Evolutionary conservation across 768 basidiomycete genomes (phyloP).

Genomic region (Cystofilobasidium capitatum): DNA sequence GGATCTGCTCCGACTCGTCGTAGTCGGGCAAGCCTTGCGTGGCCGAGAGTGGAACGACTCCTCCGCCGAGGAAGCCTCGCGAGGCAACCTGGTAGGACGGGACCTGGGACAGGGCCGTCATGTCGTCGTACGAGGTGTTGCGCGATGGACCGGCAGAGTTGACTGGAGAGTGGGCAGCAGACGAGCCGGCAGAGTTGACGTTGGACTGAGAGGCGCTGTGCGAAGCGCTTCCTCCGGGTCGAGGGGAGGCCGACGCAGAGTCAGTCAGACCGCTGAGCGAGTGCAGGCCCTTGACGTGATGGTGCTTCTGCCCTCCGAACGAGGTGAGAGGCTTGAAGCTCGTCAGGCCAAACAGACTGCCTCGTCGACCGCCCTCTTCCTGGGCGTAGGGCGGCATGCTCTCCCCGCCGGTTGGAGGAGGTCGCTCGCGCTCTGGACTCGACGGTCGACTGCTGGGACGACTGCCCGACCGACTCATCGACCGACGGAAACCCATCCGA

Average conservation of each 20-base stretch:
- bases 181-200: background rate
- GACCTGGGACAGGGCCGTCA: constrained; percentile 55
- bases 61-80: constrained; percentile 75
- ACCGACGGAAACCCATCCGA: constrained; percentile 29
- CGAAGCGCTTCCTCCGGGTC: background rate
- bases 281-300: background rate
- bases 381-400: constrained; percentile 39
- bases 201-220: background rate
- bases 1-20: constrained; percentile 52
- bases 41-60: constrained; percentile 72
- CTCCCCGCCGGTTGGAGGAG: constrained; percentile 32
- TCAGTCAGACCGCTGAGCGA: background rate
- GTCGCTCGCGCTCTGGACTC: constrained; percentile 50
- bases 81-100: constrained; percentile 79
- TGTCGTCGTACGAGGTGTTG: constrained; percentile 27
- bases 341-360: constrained; percentile 37
- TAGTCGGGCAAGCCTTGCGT: constrained; percentile 75
- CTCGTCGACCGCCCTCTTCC: constrained; percentile 30
- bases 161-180: background rate
- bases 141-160: constrained; percentile 23
- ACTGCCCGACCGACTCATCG: constrained; percentile 39
- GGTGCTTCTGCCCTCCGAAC: constrained; percentile 18
- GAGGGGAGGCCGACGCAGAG: background rate
- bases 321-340: constrained; percentile 28
- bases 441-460: constrained; percentile 45